phyloP scores from a whole-genome alignment of 495 filamentous ascomycete species.

The Cryomyces minteri region DNA sequence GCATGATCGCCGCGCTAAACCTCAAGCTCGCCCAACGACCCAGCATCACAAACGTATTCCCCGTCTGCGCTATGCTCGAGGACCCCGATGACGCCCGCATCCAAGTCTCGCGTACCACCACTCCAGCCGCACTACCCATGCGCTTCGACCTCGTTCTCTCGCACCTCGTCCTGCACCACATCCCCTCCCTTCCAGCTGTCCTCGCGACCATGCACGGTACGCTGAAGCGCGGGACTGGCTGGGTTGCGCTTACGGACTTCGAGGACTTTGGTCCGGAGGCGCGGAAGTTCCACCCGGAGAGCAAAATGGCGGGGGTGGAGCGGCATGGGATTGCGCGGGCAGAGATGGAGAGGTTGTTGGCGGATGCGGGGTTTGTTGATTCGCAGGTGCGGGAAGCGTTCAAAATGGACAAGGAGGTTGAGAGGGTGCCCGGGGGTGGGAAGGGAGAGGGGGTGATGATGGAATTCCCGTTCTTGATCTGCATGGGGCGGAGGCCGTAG shows the following conservation, averaged over 20 bases:
- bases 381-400: slow-evolving; percentile 26
- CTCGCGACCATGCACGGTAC: slow-evolving; percentile 24
- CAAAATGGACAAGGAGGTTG: slow-evolving; percentile 27
- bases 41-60: slow-evolving; percentile 6
- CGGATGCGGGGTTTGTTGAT: slow-evolving; percentile 27
- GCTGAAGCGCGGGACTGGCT: slow-evolving; percentile 22
- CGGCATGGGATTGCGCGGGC: slow-evolving; percentile 28
- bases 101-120: neutral
- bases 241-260: slow-evolving; percentile 34
- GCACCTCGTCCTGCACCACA: slow-evolving; percentile 36
- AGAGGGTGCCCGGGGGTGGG: slow-evolving; percentile 14
- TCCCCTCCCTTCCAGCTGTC: slow-evolving; percentile 24
- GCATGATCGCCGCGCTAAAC: slow-evolving; percentile 32
- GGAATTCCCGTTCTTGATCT: slow-evolving; percentile 34
- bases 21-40: slow-evolving; percentile 16
- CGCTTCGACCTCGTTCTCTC: slow-evolving; percentile 30
- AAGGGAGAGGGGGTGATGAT: slow-evolving; percentile 15
- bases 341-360: slow-evolving; percentile 23
- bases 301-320: slow-evolving; percentile 33
- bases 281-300: slow-evolving; percentile 28
- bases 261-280: slow-evolving; percentile 36
- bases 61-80: slow-evolving; percentile 16
- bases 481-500: slow-evolving; percentile 19
- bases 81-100: slow-evolving; percentile 19
- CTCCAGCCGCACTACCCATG: slow-evolving; percentile 4